A percentile compares a stretch with the other conserved stretches of the same genome.
Conservation (phyloP, 768 basidiomycete species). For the Cystobasidium tubakii region DNA sequence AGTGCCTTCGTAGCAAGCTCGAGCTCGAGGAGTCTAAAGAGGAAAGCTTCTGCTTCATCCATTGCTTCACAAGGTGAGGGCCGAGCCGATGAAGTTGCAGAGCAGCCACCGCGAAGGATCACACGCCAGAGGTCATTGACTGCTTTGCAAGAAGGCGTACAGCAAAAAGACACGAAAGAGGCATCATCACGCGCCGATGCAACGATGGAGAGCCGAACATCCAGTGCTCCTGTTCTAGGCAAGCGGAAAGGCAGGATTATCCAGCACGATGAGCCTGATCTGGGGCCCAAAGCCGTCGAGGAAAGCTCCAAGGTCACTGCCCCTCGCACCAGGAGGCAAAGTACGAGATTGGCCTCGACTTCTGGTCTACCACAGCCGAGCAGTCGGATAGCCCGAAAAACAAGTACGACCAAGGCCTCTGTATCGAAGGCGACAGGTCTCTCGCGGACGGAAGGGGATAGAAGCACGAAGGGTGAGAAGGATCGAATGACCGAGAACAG, state of each 20-base stretch:
- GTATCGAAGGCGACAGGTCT: neutral
- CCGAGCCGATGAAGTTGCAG: neutral
- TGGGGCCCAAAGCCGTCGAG: neutral
- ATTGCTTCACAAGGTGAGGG: neutral
- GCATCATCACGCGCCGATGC: neutral
- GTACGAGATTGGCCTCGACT: neutral
- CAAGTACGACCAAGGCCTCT: neutral
- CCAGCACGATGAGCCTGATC: neutral
- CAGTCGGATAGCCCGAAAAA: neutral
- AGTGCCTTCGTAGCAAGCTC: too few relatives aligned
- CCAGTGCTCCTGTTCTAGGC: neutral
- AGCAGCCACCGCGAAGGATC: neutral
- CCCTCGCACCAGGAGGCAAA: neutral
- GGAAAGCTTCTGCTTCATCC: neutral
- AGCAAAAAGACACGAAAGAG: neutral
- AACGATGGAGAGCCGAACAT: neutral
- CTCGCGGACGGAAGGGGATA: too few relatives aligned
- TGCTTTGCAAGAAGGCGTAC: neutral
- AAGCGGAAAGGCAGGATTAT: neutral
- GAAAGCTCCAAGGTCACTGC: neutral
- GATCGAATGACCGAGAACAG: neutral
- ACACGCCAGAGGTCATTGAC: neutral
- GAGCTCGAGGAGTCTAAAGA: neutral
- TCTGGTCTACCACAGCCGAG: neutral
- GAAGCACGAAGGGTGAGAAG: neutral